Base-by-base conservation (phyloP, 1,139 yeast genomes). In the Pichia sp. region DNA sequence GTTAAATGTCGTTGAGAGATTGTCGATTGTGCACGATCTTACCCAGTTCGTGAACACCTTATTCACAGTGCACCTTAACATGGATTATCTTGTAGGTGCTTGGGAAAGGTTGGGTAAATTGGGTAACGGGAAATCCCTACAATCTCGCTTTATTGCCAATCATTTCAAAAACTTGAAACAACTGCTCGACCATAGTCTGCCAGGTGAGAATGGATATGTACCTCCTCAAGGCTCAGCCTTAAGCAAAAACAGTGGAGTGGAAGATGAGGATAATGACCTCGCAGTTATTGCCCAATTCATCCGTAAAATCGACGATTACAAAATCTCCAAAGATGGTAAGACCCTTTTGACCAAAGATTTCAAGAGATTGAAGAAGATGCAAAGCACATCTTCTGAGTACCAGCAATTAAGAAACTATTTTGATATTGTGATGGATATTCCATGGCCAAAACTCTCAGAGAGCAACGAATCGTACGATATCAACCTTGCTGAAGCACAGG, bases 381-480 rank as follows among this genome's bases (percentile, higher is more conserved):
- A 75, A 30, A 74, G 82, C 2, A 74, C 74, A 3, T 79, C 79
- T 39, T 77, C 87, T 1, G 93, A 82, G 53, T 80, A 75, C 57
- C 85, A 81, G 53, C 86, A 81, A 3, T 66, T 81, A 38, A 59
- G 86, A 20, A 75, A 79, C 33, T 82, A 82, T 53, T 64, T 82
- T 36, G 93, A 82, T 48, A 74, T 81, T 33, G 71, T 82, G 9
- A 64, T 76, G 50, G 85, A 79, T 45, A 60, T 82, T 30, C 93
- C 87, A 30, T 73, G 84, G 83, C 32, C 25, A 46, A 45, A 37
- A 46, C 49, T 3, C 3, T 15, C 12, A n/a, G 13, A 22, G 22
- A 13, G 27, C 5, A 29, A n/a, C 6, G 11, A 18, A 3, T 5
- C 9, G 14, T 8, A 18, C 17, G 69, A 67, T 28, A 63, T 77